Conservation (phyloP, 352 stramenopile genomes). For the Pythium monospermum region DNA sequence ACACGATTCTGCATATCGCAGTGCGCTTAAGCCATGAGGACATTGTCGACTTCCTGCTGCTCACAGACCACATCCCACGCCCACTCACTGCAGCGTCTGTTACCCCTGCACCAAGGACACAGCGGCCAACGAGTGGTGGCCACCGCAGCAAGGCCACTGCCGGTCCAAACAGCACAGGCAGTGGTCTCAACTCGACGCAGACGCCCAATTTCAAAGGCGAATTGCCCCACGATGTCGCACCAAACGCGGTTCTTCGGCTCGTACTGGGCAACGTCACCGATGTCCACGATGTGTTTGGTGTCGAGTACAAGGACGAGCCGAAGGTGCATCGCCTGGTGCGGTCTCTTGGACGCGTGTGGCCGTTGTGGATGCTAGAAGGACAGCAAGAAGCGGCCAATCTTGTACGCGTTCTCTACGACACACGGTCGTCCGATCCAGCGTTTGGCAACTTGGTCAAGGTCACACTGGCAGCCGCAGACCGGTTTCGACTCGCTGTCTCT, state of each 20-base stretch:
- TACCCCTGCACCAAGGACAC: conserved; percentile 1
- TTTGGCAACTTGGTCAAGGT: conserved; percentile 68
- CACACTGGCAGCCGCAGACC: conserved; percentile 30
- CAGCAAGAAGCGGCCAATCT: conserved; percentile 50
- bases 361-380: conserved; percentile 71
- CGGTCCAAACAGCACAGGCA: conserved; percentile 9
- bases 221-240: conserved; percentile 37
- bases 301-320: conserved; percentile 52
- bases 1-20: conserved; percentile 70
- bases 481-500: conserved; percentile 42
- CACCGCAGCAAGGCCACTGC: not conserved
- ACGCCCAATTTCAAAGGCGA: conserved; percentile 69
- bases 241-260: conserved; percentile 32
- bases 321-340: conserved; percentile 59
- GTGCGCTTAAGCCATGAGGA: conserved; percentile 43
- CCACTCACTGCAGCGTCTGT: not conserved
- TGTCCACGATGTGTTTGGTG: conserved; percentile 61
- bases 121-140: not conserved
- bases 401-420: conserved; percentile 62
- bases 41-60: conserved; percentile 61
- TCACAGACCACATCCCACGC: conserved; percentile 34
- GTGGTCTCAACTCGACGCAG: conserved; percentile 33
- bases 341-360: conserved; percentile 53
- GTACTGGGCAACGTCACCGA: conserved; percentile 47
- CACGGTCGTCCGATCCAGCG: conserved; percentile 51